Base-by-base conservation (phyloP, 2,329 filamentous ascomycete species). In the Orbilia quercus region DNA sequence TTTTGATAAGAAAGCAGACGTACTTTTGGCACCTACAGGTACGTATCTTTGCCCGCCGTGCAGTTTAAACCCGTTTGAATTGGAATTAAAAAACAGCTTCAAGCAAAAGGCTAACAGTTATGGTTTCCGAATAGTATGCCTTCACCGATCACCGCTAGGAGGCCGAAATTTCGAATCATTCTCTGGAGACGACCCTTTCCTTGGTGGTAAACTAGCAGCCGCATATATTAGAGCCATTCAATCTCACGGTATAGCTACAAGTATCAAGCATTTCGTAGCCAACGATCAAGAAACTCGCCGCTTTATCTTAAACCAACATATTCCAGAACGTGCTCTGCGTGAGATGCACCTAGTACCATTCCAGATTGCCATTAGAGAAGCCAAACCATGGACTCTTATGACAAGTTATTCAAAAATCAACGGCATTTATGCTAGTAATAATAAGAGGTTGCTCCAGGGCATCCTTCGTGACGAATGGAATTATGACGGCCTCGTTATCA, bases 241-340 rank as follows among this genome's bases (percentile, higher is more conserved):
- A 79, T 83, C 82, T 71, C 85, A 82, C 16, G 85, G 85, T 7
- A 82, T 88, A 36, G 83, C 84, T 76, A 85, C 86, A 2, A 85
- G 84, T 1, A 81, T 86, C 70, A 88, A 88, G 81, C 86, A 88
- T 78, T 88, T 87, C 78, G 83, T 87, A 18, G 86, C 85, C 79
- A 88, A 88, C 74, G 86, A 88, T 76, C 85, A 87, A 76, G 86
- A 88, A 78, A 84, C 87, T 76, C 84, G 83, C 79, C 82, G 86
- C 16, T 85, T 85, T 80, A 83, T 82, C 6, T 84, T 87, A 0
- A 82, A 87, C 74, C 83, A 82, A 66, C 84, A 86, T 48, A 79
- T 88, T 31, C 86, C 85, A 0, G 83, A 85, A 76, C 82, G 86
- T 22, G 85, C 85, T 9, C 80, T 88, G 66, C 83, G 86, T 34